Evolutionary conservation across 2,329 filamentous ascomycete genomes (phyloP).

Genomic region (Zasmidium cellare): DNA sequence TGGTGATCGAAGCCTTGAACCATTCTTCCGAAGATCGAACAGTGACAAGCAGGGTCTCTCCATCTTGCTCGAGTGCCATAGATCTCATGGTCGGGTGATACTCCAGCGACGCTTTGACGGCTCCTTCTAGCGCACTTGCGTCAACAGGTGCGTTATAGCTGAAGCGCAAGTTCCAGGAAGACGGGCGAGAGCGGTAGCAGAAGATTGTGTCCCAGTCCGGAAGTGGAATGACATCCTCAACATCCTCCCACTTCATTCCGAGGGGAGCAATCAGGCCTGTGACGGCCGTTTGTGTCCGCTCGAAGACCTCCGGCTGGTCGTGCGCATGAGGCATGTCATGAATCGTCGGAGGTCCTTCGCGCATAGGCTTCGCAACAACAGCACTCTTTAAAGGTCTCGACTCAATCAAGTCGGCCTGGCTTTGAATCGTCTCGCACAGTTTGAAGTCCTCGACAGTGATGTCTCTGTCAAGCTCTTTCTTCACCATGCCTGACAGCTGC

Average conservation of each 20-base stretch:
- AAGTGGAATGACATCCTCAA: conserved; percentile 36
- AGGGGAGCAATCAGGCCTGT: conserved; percentile 23
- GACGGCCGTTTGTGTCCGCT: conserved; percentile 26
- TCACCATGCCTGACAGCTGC: conserved; percentile 35
- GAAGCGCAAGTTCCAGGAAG: conserved; percentile 35
- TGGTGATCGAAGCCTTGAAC: conserved; percentile 30
- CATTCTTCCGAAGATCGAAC: conserved; percentile 28
- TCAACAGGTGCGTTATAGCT: conserved; percentile 29
- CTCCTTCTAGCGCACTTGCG: conserved; percentile 22
- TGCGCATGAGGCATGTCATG: conserved; percentile 31
- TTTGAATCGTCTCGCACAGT: conserved; percentile 31
- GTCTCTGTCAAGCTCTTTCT: conserved; percentile 33
- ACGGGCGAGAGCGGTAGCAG: conserved; percentile 29
- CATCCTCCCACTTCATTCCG: conserved; percentile 34
- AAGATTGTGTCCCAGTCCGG: conserved; percentile 37
- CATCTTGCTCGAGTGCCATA: conserved; percentile 28
- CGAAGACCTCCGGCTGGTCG: conserved; percentile 28
- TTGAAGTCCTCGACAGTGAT: conserved; percentile 37
- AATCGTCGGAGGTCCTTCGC: conserved; percentile 30
- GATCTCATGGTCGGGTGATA: conserved; percentile 33
- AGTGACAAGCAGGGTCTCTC: conserved; percentile 30
- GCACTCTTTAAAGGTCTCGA: conserved; percentile 23
- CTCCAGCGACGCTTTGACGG: conserved; percentile 30
- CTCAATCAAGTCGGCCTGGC: conserved; percentile 33
- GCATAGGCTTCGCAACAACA: conserved; percentile 17